Percentiles rank a stretch among this genome's conserved stretches.
These are phyloP conservation scores for Fusarium sp. DNA, from an alignment of 2,329 filamentous ascomycete species.

Conservation along the genomic window DNA sequence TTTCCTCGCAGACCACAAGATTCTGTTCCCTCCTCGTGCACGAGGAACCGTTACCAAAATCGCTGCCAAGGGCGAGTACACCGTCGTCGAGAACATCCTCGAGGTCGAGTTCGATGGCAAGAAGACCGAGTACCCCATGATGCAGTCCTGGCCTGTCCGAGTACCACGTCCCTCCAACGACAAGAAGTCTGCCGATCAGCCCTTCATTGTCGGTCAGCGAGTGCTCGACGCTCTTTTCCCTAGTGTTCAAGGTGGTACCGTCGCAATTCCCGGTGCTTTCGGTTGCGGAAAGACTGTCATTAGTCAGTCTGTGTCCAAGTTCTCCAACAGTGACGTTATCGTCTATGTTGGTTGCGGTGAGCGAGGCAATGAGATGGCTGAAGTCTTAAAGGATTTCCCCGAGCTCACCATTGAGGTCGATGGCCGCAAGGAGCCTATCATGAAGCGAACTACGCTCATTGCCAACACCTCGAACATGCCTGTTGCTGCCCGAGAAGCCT, in stretches of 20 bases:
- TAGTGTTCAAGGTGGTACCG: conserved; percentile 94
- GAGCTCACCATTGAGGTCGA: conserved; percentile 95
- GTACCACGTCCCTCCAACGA: conserved; percentile 91
- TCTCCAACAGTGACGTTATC: conserved; percentile 99
- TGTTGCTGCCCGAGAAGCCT: conserved; percentile 96
- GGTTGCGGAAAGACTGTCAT: conserved; percentile 99
- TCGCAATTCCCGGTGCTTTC: conserved; percentile 97
- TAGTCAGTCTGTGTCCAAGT: conserved; percentile 97
- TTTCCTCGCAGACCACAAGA: conserved; percentile 90
- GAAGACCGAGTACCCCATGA: conserved; percentile 95
- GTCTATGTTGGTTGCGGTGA: conserved; percentile 94
- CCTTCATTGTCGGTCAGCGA: conserved; percentile 95
- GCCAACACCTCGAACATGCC: conserved; percentile 99
- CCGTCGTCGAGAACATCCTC: conserved; percentile 90
- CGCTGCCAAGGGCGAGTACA: conserved; percentile 88
- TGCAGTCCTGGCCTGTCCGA: conserved; percentile 98
- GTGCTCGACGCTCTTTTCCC: conserved; percentile 97
- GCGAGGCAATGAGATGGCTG: conserved; percentile 98
- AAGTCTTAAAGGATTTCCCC: conserved; percentile 99
- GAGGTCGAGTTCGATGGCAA: conserved; percentile 97
- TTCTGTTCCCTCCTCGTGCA: conserved; percentile 88
- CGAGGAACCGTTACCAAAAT: conserved; percentile 93
- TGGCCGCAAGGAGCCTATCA: conserved; percentile 96
- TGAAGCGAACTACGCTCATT: conserved; percentile 99
- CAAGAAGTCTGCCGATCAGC: conserved; percentile 86